These are phyloP conservation scores for Chytridium lagenaria DNA, from an alignment of 371 early-diverging fungal genomes.

Conservation along the genomic window DNA sequence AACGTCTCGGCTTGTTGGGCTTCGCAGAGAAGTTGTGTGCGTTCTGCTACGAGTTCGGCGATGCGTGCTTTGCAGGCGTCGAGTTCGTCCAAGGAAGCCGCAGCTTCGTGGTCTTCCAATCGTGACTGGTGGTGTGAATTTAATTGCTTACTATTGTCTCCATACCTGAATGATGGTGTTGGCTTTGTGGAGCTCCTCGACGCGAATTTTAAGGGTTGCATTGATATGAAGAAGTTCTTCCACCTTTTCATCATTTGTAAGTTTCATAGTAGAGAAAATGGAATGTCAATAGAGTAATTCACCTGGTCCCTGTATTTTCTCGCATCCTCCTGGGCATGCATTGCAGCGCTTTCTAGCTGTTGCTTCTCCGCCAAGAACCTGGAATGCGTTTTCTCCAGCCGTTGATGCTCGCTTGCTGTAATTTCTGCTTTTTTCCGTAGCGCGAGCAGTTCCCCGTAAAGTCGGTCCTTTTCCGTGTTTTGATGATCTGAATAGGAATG, in stretches of 20 bases:
- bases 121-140: conserved; percentile 19
- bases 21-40: conserved; percentile 30
- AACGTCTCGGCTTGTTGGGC: conserved; percentile 38
- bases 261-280: too few relatives aligned
- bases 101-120: conserved; percentile 39
- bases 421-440: conserved; percentile 45
- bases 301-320: conserved; percentile 40
- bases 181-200: conserved; percentile 43
- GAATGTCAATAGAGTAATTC: neutral
- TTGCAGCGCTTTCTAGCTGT: conserved; percentile 20
- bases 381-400: conserved; percentile 43
- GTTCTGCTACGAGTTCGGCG: conserved; percentile 33
- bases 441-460: conserved; percentile 47
- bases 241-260: conserved; percentile 29
- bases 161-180: conserved; percentile 26
- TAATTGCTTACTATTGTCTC: conserved; percentile 18
- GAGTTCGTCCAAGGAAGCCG: conserved; percentile 24
- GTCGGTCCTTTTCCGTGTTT: conserved; percentile 45
- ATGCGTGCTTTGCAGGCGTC: conserved; percentile 23
- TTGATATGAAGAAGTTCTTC: conserved; percentile 53
- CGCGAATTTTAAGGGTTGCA: conserved; percentile 33
- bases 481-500: conserved; percentile 46
- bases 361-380: conserved; percentile 43
- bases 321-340: conserved; percentile 40
- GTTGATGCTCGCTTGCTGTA: conserved; percentile 39